Evolutionary conservation across 2,329 filamentous ascomycete species (phyloP), one percentile per base, ranked within the genome.

Genomic region (Coniella lustricola): DNA sequence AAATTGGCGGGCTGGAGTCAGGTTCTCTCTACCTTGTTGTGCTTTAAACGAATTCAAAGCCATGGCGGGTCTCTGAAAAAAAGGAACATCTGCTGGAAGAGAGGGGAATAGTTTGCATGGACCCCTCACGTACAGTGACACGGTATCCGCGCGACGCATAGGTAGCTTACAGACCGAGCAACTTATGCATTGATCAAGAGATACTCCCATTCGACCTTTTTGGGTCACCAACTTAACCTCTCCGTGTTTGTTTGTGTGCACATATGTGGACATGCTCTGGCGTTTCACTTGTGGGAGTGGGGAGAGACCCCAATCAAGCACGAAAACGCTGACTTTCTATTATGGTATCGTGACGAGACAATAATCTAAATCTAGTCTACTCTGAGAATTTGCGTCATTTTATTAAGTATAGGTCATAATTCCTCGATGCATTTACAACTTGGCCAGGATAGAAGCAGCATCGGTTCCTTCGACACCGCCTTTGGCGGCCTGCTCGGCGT

Each of bases 401-500:
- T 29, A 5, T 29, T 29, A 29, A 29, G 25, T 10, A 29, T 10
- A 29, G 32, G 9, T 20, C 13, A 4, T 42, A 3, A 33, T 16
- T 17, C 12, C 3, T 4, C 9, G 5, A 8, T 3, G 17, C 21
- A 4, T 46, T 67, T 68, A 81, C 56, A 80, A 65, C 65, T 76
- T 75, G 48, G 74, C 64, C 51, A 81, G 62, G 43, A 80, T 71
- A 50, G 68, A 74, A 52, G 79, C 73, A 48, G 75, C 77, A 44
- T 76, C 72, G 18, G 76, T 76, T 53, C 68, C 66, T 50, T 68
- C 68, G 47, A 73, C 33, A 33, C 49, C 71, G 58, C 64, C 67
- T 44, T 67, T 68, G 45, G 62, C 76, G 21, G 69, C 66, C 72
- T 94, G 88, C 69, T 85, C 86, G 52, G 87, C 85, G 67, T 94